These are phyloP conservation scores for Colletotrichum caudatum DNA, from an alignment of 2,329 filamentous ascomycete genomes.

Conservation along the genomic window DNA sequence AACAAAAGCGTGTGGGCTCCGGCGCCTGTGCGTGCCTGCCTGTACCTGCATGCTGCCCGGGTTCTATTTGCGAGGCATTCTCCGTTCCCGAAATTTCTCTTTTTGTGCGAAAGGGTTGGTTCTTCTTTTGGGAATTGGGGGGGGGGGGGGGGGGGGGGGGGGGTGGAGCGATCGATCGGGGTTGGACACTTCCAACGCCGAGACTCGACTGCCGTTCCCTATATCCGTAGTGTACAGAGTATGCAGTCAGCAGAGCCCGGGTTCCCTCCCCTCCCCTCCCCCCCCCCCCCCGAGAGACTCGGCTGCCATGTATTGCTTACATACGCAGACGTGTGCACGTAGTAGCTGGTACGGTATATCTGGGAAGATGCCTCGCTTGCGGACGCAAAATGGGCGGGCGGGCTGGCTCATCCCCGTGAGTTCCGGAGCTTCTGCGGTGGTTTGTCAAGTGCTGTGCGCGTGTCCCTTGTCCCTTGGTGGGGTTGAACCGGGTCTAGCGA, in stretches of 20 bases:
- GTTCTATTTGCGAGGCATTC: neutral
- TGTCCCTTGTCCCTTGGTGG: neutral
- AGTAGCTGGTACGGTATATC: neutral
- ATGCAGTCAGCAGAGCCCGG: too few species aligned
- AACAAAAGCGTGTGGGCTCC: neutral
- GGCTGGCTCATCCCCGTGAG: neutral
- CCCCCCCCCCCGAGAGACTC: neutral
- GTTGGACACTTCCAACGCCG: neutral
- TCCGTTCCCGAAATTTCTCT: neutral
- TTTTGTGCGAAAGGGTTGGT: slow-evolving; percentile 1
- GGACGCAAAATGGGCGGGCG: slow-evolving; percentile 6
- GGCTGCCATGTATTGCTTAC: neutral
- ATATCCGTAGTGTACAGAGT: neutral
- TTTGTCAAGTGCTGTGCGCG: neutral
- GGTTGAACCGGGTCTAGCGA: neutral
- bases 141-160: neutral
- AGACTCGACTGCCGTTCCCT: neutral
- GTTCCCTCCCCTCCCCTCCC: neutral
- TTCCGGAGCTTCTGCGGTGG: slow-evolving; percentile 4
- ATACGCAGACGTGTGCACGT: neutral
- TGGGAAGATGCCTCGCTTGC: slow-evolving; percentile 14
- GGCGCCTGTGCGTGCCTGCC: slow-evolving; percentile 17
- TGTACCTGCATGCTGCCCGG: slow-evolving; percentile 37
- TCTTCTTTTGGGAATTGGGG: too few species aligned
- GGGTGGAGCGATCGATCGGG: neutral